Percentiles rank a stretch among this genome's conserved stretches.
Conservation (phyloP, 139 green algal genomes). For the Micromonas pusilla region DNA sequence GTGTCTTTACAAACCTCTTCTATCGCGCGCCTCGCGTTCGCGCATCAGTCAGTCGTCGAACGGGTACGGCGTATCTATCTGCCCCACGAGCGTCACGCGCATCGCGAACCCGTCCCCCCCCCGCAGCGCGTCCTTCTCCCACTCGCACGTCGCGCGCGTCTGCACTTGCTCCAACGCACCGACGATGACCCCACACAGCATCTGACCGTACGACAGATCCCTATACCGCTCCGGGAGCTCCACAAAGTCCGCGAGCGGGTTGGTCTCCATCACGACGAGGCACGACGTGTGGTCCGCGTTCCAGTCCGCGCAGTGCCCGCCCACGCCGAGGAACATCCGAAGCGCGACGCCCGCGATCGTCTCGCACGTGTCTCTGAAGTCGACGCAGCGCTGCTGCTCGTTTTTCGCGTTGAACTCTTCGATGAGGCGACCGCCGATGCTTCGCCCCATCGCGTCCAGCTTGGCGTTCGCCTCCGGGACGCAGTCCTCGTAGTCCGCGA, state of each 20-base stretch:
- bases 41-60: slow-evolving; percentile 7
- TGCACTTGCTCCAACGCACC: slow-evolving; percentile 84
- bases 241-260: slow-evolving; percentile 91
- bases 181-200: slow-evolving; percentile 82
- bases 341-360: slow-evolving; percentile 63
- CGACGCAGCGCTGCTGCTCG: slow-evolving; percentile 44
- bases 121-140: slow-evolving; percentile 42
- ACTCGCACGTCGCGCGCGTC: slow-evolving; percentile 71
- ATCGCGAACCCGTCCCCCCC: slow-evolving; percentile 83
- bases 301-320: slow-evolving; percentile 68
- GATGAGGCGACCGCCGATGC: slow-evolving; percentile 85
- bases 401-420: slow-evolving; percentile 93
- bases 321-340: slow-evolving; percentile 86
- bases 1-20: no score
- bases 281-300: slow-evolving; percentile 73
- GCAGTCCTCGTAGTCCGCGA: slow-evolving; percentile 81
- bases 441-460: slow-evolving; percentile 92
- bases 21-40: no score
- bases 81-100: slow-evolving; percentile 37
- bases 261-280: slow-evolving; percentile 82
- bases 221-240: slow-evolving; percentile 84
- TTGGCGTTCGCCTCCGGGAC: slow-evolving; percentile 93
- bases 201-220: slow-evolving; percentile 76
- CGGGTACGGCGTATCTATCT: slow-evolving; percentile 16
- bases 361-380: slow-evolving; percentile 75